These are phyloP conservation scores for Melanogaster broomeanus DNA, from an alignment of 768 basidiomycete species.

Conservation along the genomic window DNA sequence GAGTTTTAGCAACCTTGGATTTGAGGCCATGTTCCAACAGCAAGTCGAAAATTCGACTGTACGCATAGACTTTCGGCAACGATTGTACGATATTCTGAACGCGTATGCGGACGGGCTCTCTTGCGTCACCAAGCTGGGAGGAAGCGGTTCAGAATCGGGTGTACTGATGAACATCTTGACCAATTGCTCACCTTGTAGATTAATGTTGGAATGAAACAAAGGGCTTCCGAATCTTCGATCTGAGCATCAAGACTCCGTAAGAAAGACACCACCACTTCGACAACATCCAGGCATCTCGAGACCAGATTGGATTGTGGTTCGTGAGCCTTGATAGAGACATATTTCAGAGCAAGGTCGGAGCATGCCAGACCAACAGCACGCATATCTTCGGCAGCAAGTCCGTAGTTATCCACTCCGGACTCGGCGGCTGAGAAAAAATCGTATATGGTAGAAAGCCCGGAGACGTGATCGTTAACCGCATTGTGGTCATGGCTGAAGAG, in stretches of 20 bases:
- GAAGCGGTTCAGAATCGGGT: constrained; percentile 1
- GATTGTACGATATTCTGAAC: constrained; percentile 84
- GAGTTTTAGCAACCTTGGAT: constrained; percentile 89
- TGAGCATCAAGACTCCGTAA: constrained; percentile 73
- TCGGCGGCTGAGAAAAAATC: constrained; percentile 71
- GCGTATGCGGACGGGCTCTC: constrained; percentile 77
- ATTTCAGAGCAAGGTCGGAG: constrained; percentile 91
- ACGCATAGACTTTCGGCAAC: constrained; percentile 89
- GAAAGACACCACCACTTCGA: constrained; percentile 77
- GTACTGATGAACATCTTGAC: background rate
- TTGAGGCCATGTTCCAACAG: constrained; percentile 87
- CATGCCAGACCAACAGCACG: constrained; percentile 77
- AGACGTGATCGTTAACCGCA: constrained; percentile 88
- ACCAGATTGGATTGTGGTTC: constrained; percentile 90
- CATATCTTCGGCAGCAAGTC: constrained; percentile 45
- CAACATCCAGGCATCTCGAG: constrained; percentile 84
- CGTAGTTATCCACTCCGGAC: constrained; percentile 55
- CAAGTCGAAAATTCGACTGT: constrained; percentile 87
- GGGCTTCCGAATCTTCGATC: constrained; percentile 82
- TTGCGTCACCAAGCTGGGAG: constrained; percentile 84
- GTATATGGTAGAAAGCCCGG: constrained; percentile 70
- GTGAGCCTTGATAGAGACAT: constrained; percentile 85
- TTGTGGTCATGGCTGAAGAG: constrained; percentile 97
- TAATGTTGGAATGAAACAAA: constrained; percentile 86
- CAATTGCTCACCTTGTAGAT: constrained; percentile 72